Percentiles rank a stretch among this genome's conserved stretches.
Evolutionary conservation across 768 basidiomycete species (phyloP).

Genomic region (Lentinula sp.): DNA sequence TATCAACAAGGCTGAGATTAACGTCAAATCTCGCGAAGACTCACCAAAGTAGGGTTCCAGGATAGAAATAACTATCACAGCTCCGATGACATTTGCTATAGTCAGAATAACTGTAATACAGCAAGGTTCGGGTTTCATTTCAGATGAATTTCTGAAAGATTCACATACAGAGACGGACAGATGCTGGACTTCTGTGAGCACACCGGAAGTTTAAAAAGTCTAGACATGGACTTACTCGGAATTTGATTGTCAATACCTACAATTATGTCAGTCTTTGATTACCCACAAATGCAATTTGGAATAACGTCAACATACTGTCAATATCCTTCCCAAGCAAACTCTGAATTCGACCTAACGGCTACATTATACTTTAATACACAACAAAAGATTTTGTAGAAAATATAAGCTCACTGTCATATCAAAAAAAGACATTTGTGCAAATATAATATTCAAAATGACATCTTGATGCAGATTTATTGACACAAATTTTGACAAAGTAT

Average conservation of each 20-base stretch:
- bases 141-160: background rate
- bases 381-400: background rate
- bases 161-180: constrained; percentile 49
- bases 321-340: constrained; percentile 47
- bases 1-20: no score
- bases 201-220: no score
- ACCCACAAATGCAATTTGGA: background rate
- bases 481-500: constrained; percentile 51
- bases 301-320: constrained; percentile 38
- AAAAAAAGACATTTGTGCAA: constrained; percentile 75
- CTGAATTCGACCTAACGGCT: constrained; percentile 57
- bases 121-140: background rate
- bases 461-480: constrained; percentile 58
- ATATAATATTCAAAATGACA: constrained; percentile 53
- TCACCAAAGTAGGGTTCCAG: constrained; percentile 58
- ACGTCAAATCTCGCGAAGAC: constrained; percentile 12
- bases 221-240: constrained; percentile 30
- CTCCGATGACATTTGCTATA: constrained; percentile 43
- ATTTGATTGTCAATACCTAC: constrained; percentile 55
- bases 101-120: constrained; percentile 38
- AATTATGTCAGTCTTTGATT: no score
- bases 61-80: constrained; percentile 50
- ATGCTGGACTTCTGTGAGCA: constrained; percentile 27
- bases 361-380: background rate
- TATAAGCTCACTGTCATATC: constrained; percentile 47